These are phyloP conservation scores for Cajanus cajan DNA, from an alignment of 306 rosid species.

Conservation along the genomic window DNA sequence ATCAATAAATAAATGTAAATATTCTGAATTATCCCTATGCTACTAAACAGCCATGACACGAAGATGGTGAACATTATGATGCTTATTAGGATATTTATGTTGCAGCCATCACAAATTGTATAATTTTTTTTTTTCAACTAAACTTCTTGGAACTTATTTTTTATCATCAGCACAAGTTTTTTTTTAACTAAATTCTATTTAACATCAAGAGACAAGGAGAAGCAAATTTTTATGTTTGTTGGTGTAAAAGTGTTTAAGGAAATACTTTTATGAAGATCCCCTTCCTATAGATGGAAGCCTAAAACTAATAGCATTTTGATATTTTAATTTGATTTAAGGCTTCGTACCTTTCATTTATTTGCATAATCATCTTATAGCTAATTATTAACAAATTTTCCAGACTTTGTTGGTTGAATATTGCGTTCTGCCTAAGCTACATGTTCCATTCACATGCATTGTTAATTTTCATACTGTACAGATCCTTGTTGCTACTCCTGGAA, in stretches of 20 bases:
- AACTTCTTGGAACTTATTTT: neutral
- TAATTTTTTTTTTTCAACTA: neutral
- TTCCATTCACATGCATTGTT: neutral
- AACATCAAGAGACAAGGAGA: slow-evolving; percentile 2
- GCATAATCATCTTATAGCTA: neutral
- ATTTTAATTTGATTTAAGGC: neutral
- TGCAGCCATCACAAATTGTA: neutral
- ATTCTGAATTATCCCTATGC: neutral
- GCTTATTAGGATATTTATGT: neutral
- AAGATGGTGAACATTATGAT: neutral
- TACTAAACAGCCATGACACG: neutral
- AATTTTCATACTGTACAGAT: slow-evolving; percentile 53
- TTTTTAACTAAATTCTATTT: neutral
- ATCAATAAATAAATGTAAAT: slow-evolving; percentile 21
- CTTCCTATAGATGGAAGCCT: neutral
- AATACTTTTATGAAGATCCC: neutral
- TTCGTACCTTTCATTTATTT: neutral
- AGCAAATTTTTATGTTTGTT: neutral
- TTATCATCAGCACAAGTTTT: neutral
- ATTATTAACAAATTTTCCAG: neutral
- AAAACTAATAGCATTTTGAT: neutral
- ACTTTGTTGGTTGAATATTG: neutral
- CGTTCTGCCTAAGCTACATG: neutral
- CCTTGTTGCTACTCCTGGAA: slow-evolving; percentile 99
- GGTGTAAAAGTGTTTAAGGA: neutral